Evolutionary conservation across 192 early-diverging fungal genomes (phyloP).

Genomic region (Backusella psychrophila): DNA sequence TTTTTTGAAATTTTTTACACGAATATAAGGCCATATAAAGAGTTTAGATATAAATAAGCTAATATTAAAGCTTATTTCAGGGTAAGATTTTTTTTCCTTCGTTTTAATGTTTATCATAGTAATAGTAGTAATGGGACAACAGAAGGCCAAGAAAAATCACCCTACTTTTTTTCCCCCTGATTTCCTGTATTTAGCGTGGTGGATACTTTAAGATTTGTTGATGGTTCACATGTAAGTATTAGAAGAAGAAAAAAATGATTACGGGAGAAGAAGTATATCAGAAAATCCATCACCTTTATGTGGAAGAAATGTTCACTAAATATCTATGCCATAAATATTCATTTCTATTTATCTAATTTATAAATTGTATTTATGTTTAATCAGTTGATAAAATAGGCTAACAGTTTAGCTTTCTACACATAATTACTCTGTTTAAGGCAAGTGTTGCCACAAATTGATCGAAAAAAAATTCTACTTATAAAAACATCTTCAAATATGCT

Average conservation of each 20-base stretch:
- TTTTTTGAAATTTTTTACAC: background rate
- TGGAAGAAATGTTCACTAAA: no score
- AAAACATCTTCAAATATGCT: background rate
- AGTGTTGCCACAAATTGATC: background rate
- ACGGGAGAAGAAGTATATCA: no score
- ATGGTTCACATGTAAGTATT: no score
- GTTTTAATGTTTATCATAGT: background rate
- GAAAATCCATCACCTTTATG: no score
- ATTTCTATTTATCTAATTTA: no score
- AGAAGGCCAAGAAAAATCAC: background rate
- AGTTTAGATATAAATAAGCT: background rate
- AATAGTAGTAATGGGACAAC: background rate
- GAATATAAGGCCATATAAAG: background rate
- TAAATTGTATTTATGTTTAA: background rate
- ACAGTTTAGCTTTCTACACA: background rate
- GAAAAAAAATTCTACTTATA: background rate
- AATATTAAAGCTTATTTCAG: background rate
- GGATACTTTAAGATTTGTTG: no score
- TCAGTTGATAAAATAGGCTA: background rate
- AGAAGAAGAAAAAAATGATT: no score
- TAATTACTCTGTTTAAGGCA: background rate
- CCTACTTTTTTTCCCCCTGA: no score
- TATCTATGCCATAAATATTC: no score
- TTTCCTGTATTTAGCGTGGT: no score
- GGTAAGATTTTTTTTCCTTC: background rate